Conservation (phyloP, 2,329 filamentous ascomycete genomes). For the Neofusicoccum ribis region DNA sequence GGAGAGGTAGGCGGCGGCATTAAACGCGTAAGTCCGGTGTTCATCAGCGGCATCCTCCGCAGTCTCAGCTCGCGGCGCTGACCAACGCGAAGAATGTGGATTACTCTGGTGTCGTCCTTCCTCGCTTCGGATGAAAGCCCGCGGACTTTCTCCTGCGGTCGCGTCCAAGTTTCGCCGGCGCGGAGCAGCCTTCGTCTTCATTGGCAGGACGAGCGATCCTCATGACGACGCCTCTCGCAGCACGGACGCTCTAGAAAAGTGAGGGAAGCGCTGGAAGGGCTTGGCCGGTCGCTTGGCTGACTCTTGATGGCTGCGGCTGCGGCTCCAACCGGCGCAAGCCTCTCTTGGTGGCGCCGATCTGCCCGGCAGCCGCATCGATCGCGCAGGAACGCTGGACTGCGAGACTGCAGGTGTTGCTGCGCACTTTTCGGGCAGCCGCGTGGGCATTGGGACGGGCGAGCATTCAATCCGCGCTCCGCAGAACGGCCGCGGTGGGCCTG, state of each 20-base stretch:
- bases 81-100: not conserved
- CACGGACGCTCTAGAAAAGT: not conserved
- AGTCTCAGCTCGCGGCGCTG: not conserved
- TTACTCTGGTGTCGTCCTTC: not conserved
- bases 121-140: conserved; percentile 6
- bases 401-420: not conserved
- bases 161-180: not conserved
- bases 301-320: conserved; percentile 8
- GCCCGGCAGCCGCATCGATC: not conserved
- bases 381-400: not conserved
- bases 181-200: not conserved
- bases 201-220: conserved; percentile 1
- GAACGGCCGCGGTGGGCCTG: conserved; percentile 10
- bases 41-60: not conserved
- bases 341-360: conserved; percentile 10
- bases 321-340: conserved; percentile 3
- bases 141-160: not conserved
- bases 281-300: conserved; percentile 1
- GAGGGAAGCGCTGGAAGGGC: not conserved
- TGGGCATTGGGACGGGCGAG: not conserved
- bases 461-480: not conserved
- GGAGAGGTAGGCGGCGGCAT: not conserved
- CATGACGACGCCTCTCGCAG: conserved; percentile 3
- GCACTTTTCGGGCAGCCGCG: not conserved
- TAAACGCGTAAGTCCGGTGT: not conserved